Base-by-base conservation (phyloP, 1,284 basidiomycete species). In the Pseudozyma thailandica region DNA sequence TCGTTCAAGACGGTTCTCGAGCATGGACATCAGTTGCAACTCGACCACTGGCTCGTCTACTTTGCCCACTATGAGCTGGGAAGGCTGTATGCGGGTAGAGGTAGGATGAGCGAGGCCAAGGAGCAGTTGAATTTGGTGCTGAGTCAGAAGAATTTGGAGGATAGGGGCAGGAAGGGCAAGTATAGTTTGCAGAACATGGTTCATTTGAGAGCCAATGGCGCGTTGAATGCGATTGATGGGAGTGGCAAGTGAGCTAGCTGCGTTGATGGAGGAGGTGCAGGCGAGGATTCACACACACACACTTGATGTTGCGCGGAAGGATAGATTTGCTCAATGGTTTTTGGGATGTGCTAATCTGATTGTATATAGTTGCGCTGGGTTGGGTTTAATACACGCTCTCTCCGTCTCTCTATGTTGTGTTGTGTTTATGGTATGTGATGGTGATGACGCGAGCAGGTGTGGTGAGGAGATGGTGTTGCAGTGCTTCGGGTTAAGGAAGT, bases 161-260 rank as follows among this genome's bases (percentile, higher is more conserved):
- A 81, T 48, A 54, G 56, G 16, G 72, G 61, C 2, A 65, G 78
- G 47, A 81, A 80, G 70, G 79, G 80, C 43, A 82, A 82, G 54
- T 81, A 81, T 49, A 69, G 66, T 31, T 65, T 82, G 70, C 78
- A 81, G 59, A 82, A 82, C 73, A 82, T 82, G 81, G 77, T 74
- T 15, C 66, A 78, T 37, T 55, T 82, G 31, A 63, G 81, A 26
- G 71, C 74, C 26, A 80, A 80, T 45, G 80, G 77, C 31, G 79
- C 75, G 25, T 54, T 80, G 37, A 73, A 73, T 50, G 65, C 28
- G 35, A 60, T 73, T 28, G 64, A 65, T 33, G 61, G 57, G 3
- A 70, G 56, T 45, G 58, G 65, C 13, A 69, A 58, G 65, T 69
- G 42, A n/a, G 10, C 1, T 15, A 9, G 7, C 18, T 6, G 23